Percentiles rank a stretch among this genome's conserved stretches.
Conservation (phyloP, 2,329 filamentous ascomycete species). For the Macroventuria anomochaeta region DNA sequence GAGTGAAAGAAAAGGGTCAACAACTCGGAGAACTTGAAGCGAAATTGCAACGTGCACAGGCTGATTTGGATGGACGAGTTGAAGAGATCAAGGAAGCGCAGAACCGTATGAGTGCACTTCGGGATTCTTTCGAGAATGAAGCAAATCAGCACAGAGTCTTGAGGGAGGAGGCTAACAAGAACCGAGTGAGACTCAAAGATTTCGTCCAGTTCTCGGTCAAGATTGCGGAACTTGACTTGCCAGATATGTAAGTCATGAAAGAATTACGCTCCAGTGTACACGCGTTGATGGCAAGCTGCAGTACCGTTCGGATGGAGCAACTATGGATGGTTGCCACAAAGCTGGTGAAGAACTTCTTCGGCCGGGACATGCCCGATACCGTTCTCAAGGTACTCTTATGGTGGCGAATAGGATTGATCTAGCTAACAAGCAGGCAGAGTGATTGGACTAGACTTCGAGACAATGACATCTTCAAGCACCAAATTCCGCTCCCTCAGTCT, state of each 20-base stretch:
- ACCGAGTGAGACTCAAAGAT: background rate
- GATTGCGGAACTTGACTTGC: slow-evolving; percentile 1
- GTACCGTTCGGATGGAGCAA: background rate
- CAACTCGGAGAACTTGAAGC: background rate
- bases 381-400: slow-evolving; percentile 4
- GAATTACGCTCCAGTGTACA: background rate
- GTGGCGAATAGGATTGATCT: too few species aligned
- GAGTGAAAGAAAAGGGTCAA: slow-evolving; percentile 1
- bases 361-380: background rate
- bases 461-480: slow-evolving; percentile 12
- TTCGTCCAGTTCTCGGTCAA: background rate
- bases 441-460: slow-evolving; percentile 8
- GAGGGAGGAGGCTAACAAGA: background rate
- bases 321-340: background rate
- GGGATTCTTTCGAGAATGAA: background rate
- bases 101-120: background rate
- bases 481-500: slow-evolving; percentile 40
- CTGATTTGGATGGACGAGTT: background rate
- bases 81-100: background rate
- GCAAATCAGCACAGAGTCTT: background rate
- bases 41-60: background rate
- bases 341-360: background rate
- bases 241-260: background rate
- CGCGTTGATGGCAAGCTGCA: background rate
- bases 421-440: slow-evolving; percentile 6